A percentile compares a stretch with the other conserved stretches of the same genome.
Evolutionary conservation across 768 basidiomycete genomes (phyloP).

Genomic region (Boletus rubescentipes): DNA sequence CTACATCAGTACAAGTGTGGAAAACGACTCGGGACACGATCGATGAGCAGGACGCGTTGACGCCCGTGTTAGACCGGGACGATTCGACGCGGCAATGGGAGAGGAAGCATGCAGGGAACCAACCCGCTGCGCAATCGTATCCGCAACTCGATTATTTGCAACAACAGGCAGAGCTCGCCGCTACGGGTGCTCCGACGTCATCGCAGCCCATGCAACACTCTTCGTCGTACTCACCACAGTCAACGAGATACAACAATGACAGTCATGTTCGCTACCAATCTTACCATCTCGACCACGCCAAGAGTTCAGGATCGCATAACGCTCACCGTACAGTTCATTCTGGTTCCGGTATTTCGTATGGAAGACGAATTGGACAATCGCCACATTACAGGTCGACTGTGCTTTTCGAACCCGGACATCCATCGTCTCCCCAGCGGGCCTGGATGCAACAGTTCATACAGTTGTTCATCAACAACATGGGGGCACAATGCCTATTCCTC

Average conservation of each 20-base stretch:
- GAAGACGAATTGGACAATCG: slow-evolving; percentile 27
- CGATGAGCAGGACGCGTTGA: too few relatives aligned
- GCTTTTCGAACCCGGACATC: slow-evolving; percentile 67
- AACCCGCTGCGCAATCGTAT: too few relatives aligned
- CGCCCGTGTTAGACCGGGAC: too few relatives aligned
- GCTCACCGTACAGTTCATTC: slow-evolving; percentile 20
- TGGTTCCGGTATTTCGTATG: slow-evolving; percentile 16
- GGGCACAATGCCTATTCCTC: slow-evolving; percentile 66
- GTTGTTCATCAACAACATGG: slow-evolving; percentile 68
- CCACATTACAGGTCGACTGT: slow-evolving; percentile 20
- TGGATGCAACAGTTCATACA: slow-evolving; percentile 74
- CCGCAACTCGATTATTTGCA: too few relatives aligned
- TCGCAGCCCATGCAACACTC: slow-evolving; percentile 25
- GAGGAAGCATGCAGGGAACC: too few relatives aligned
- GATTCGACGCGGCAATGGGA: too few relatives aligned
- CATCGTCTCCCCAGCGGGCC: slow-evolving; percentile 59
- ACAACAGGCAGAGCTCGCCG: slow-evolving; percentile 84
- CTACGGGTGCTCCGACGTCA: slow-evolving; percentile 48
- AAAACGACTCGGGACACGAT: too few relatives aligned
- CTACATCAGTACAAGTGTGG: too few relatives aligned
- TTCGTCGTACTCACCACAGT: slow-evolving; percentile 30
- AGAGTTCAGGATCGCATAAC: slow-evolving; percentile 11
- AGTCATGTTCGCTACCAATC: slow-evolving; percentile 27
- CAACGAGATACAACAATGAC: slow-evolving; percentile 11
- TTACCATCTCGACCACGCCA: slow-evolving; percentile 26